Conservation (phyloP, 2,329 filamentous ascomycete species). For the Aspergillus carbonarius region DNA sequence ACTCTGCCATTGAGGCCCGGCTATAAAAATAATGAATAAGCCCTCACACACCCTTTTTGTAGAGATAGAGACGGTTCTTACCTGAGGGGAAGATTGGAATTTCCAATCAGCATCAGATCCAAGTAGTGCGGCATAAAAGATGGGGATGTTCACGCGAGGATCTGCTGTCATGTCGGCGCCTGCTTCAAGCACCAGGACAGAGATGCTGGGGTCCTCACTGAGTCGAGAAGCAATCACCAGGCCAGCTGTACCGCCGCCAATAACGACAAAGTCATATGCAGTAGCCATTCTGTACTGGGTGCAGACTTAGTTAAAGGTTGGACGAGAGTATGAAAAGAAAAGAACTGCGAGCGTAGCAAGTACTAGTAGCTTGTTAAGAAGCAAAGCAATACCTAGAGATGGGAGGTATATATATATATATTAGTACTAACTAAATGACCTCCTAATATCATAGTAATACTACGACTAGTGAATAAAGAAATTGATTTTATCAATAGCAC, state of each 20-base stretch:
- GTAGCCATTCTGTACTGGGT: constrained; percentile 5
- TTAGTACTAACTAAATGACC: background rate
- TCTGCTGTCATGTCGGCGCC: constrained; percentile 8
- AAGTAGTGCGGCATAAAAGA: constrained; percentile 7
- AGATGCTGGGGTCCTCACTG: constrained; percentile 8
- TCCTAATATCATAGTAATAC: background rate
- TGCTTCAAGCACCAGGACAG: constrained; percentile 9
- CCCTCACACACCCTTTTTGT: constrained; percentile 20
- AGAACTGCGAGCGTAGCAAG: background rate
- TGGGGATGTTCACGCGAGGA: constrained; percentile 8
- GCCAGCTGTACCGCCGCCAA: constrained; percentile 10
- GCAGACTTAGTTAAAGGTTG: background rate
- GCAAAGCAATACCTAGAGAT: background rate
- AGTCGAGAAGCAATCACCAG: constrained; percentile 9
- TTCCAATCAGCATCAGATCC: constrained; percentile 9
- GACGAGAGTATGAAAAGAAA: background rate
- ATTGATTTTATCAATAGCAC: constrained; percentile 1
- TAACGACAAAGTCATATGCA: constrained; percentile 7
- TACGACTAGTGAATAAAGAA: constrained; percentile 4
- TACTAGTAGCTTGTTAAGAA: background rate
- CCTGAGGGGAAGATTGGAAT: constrained; percentile 6
- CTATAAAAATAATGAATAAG: background rate
- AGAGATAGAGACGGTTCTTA: background rate
- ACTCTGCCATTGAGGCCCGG: constrained; percentile 11
- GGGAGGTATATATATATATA: background rate